Conservation (phyloP, 345 rosid species). For the Microcos paniculata region DNA sequence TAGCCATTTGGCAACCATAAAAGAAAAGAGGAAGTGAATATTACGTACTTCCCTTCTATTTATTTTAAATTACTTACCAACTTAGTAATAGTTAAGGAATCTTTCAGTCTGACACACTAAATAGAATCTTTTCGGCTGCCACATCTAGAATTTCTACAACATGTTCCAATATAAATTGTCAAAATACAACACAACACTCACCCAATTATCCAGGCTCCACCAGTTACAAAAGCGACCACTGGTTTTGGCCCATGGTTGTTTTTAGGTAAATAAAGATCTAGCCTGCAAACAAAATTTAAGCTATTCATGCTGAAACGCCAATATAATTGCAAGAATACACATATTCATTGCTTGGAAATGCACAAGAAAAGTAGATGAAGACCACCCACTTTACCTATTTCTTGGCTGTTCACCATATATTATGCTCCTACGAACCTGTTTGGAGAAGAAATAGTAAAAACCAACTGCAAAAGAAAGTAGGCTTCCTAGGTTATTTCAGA, state of each 20-base stretch:
- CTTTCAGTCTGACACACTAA: slow-evolving; percentile 5
- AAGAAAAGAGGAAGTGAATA: not conserved
- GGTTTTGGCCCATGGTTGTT: slow-evolving; percentile 71
- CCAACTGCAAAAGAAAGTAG: slow-evolving; percentile 68
- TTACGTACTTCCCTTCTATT: not conserved
- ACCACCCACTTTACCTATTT: slow-evolving; percentile 57
- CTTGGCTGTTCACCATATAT: slow-evolving; percentile 92
- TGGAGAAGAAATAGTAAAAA: slow-evolving; percentile 85
- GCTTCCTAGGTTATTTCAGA: slow-evolving; percentile 23
- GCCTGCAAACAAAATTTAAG: slow-evolving; percentile 44
- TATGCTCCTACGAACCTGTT: slow-evolving; percentile 68
- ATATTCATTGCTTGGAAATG: not conserved
- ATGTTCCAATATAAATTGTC: not conserved
- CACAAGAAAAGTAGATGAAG: slow-evolving; percentile 3
- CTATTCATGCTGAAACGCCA: slow-evolving; percentile 9
- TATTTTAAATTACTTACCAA: not conserved
- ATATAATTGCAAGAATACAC: slow-evolving; percentile 1
- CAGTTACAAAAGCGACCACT: slow-evolving; percentile 89
- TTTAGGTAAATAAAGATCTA: slow-evolving; percentile 89
- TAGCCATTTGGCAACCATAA: not conserved
- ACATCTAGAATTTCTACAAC: not conserved
- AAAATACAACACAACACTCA: slow-evolving; percentile 32
- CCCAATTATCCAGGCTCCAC: slow-evolving; percentile 99
- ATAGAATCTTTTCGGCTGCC: not conserved
- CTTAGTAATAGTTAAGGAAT: not conserved